A percentile compares a stretch with the other conserved stretches of the same genome.
Evolutionary conservation across 2,329 filamentous ascomycete genomes (phyloP).

Genomic region (Pyrenochaeta sp.): DNA sequence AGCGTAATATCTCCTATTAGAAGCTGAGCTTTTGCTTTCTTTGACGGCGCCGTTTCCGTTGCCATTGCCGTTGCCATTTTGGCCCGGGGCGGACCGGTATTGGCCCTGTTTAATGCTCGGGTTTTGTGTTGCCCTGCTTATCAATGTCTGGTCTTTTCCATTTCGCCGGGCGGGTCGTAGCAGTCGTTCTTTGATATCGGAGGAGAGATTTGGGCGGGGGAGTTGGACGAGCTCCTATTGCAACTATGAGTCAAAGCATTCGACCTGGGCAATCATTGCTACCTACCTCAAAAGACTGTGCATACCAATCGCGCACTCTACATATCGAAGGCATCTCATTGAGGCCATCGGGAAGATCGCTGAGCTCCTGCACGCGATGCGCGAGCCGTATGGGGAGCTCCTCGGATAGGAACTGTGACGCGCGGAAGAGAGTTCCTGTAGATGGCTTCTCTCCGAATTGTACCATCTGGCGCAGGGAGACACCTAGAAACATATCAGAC

Average conservation of each 20-base stretch:
- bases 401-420: constrained; percentile 97
- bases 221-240: constrained; percentile 88
- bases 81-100: constrained; percentile 67
- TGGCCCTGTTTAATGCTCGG: constrained; percentile 87
- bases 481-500: constrained; percentile 38
- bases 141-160: constrained; percentile 69
- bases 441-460: constrained; percentile 96
- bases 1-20: constrained; percentile 80
- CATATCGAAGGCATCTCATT: constrained; percentile 98
- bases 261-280: constrained; percentile 8
- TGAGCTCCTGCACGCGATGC: constrained; percentile 93
- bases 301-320: constrained; percentile 97
- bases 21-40: constrained; percentile 55
- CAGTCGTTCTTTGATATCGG: constrained; percentile 80
- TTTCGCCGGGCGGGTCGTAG: constrained; percentile 68
- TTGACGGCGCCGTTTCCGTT: constrained; percentile 57
- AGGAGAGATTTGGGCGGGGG: constrained; percentile 76
- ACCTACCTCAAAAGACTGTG: constrained; percentile 95
- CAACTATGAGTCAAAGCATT: constrained; percentile 38
- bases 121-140: constrained; percentile 86
- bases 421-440: constrained; percentile 90
- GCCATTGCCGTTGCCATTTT: constrained; percentile 57
- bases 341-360: constrained; percentile 89
- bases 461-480: constrained; percentile 96
- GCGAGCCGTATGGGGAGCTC: constrained; percentile 96